Evolutionary conservation across 2,329 filamentous ascomycete genomes (phyloP).

Genomic region (Aspergillus texensis): DNA sequence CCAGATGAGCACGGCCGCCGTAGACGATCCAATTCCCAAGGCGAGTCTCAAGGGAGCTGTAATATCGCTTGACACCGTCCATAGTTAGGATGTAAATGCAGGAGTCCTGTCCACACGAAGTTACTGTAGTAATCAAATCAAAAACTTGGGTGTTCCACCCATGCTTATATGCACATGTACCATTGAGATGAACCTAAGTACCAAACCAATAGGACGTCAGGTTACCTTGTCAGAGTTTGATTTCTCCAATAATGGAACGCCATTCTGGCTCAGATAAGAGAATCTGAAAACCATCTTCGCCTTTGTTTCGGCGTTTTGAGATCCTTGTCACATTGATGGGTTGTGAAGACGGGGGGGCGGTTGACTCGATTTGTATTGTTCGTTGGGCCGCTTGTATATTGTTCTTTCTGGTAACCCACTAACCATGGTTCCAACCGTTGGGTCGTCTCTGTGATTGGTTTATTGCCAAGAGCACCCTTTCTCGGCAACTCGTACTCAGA

Average conservation of each 20-base stretch:
- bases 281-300: not conserved
- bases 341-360: not conserved
- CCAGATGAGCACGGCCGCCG: slow-evolving; percentile 54
- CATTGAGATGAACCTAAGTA: not conserved
- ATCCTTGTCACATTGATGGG: not conserved
- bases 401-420: not conserved
- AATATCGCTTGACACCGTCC: slow-evolving; percentile 13
- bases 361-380: not conserved
- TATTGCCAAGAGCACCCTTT: not conserved
- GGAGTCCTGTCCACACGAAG: not conserved
- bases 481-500: not conserved
- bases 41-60: slow-evolving; percentile 13
- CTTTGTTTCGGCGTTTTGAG: not conserved
- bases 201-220: not conserved
- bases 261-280: too few relatives aligned
- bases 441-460: not conserved
- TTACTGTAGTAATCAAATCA: not conserved
- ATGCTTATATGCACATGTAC: not conserved
- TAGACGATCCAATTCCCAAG: slow-evolving; percentile 37
- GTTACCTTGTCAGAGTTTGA: too few relatives aligned
- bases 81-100: not conserved
- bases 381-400: not conserved
- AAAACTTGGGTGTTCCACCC: not conserved
- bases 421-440: not conserved
- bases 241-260: too few relatives aligned